Base-by-base conservation (phyloP, 495 filamentous ascomycete genomes). In the Usnea hakonensis region DNA sequence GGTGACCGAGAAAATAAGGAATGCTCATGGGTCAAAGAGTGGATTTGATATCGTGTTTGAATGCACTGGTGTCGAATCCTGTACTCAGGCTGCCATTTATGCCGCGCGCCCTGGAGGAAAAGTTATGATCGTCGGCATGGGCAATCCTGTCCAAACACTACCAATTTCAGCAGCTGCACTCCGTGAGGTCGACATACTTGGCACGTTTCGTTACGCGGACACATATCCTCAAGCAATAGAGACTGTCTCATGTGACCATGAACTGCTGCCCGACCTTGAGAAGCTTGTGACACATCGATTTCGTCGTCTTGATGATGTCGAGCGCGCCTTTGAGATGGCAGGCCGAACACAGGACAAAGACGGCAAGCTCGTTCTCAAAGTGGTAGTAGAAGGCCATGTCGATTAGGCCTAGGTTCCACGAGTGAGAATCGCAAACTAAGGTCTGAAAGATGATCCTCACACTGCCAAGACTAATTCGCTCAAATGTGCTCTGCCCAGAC, bases 91-190 rank as follows among this genome's bases (percentile, higher is more conserved):
- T 1, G 84, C 87, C 3, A 90, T 97, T 48, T 95, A 93, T 66
- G 70, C 88, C 10, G 86, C 90, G 16, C 79, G 82, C 10, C 79
- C 92, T 0, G 92, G 91, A 14, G 90, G 91, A 13, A 85, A 87
- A 64, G 79, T 96, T 41, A 84, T 96, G 66, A 86, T 95, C 75
- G 87, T 97, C 26, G 92, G 92, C 5, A 96, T 96, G 90, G 92
- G 92, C n/a, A 90, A 85, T 6, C 91, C 92, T 0, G 82, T 95
- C 46, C 89, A 94, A 76, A 95, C 89, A 0, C 77, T 96, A 8
- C 91, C 91, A 5, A 80, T 96, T 59, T 90, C 87, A 2, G 88
- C 89, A 0, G 92, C 92, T 17, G 90, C 91, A 41, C 75, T 95
- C 57, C 82, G 90, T 5, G 92, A 97, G 76, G 87, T 97, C 3